Conservation (phyloP, 2,329 filamentous ascomycete species). For the Clarireedia monteithiana region DNA sequence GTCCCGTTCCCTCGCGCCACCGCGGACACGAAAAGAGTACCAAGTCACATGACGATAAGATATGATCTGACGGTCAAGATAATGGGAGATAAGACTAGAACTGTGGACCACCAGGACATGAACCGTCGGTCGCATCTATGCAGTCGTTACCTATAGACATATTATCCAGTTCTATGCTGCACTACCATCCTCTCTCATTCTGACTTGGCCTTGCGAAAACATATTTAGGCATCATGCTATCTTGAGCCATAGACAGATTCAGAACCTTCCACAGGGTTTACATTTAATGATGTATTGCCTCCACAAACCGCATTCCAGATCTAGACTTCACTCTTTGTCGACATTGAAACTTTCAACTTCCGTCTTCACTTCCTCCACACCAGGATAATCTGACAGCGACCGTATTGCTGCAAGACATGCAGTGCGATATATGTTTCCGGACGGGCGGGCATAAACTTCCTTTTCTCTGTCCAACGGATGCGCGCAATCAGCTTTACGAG, state of each 20-base stretch:
- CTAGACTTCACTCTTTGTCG: conserved; percentile 6
- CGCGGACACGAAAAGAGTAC: too few species aligned
- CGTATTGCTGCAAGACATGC: conserved; percentile 39
- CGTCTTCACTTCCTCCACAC: conserved; percentile 4
- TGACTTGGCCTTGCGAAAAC: neutral
- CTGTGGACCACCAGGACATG: too few species aligned
- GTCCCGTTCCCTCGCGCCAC: too few species aligned
- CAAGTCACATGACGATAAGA: too few species aligned
- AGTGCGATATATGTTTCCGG: conserved; percentile 58
- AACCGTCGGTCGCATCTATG: too few species aligned
- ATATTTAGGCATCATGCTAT: neutral
- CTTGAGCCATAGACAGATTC: too few species aligned
- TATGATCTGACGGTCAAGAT: too few species aligned
- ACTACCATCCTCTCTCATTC: too few species aligned
- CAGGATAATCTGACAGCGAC: neutral
- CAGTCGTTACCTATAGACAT: too few species aligned
- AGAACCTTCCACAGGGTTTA: neutral
- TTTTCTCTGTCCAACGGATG: conserved; percentile 64
- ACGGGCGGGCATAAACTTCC: conserved; percentile 49
- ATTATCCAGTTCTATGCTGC: too few species aligned
- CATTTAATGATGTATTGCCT: conserved; percentile 9
- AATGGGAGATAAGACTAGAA: too few species aligned
- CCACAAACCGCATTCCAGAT: neutral
- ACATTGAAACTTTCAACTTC: neutral
- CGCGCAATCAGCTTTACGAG: conserved; percentile 60